A percentile compares a stretch with the other conserved stretches of the same genome.
Evolutionary conservation across 1,139 yeast species (phyloP).

Genomic region (Zygoascus meyerae): DNA sequence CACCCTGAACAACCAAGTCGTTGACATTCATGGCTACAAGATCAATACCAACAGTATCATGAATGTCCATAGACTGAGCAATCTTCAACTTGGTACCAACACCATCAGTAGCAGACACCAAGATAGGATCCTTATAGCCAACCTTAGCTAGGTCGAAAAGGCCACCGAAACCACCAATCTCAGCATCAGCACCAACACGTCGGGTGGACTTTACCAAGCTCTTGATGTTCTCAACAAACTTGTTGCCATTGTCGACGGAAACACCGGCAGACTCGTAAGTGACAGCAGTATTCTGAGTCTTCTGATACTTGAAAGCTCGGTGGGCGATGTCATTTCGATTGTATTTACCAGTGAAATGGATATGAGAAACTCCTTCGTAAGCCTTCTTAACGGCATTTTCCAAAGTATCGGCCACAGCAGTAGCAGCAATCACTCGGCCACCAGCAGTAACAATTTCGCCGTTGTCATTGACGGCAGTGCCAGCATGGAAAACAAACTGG

Average conservation of each 20-base stretch:
- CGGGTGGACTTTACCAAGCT: slow-evolving; percentile 89
- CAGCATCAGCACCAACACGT: slow-evolving; percentile 95
- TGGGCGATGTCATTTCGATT: slow-evolving; percentile 93
- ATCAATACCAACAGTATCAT: slow-evolving; percentile 96
- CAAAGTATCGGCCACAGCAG: slow-evolving; percentile 74
- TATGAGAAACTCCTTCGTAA: slow-evolving; percentile 74
- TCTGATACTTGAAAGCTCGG: slow-evolving; percentile 69
- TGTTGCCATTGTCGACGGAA: slow-evolving; percentile 91
- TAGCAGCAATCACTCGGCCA: slow-evolving; percentile 94
- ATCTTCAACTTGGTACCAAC: slow-evolving; percentile 96
- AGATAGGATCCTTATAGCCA: slow-evolving; percentile 72
- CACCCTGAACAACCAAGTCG: slow-evolving; percentile 97
- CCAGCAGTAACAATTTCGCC: slow-evolving; percentile 78
- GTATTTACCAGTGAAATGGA: slow-evolving; percentile 68
- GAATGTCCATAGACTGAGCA: slow-evolving; percentile 85
- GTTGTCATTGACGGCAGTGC: slow-evolving; percentile 52
- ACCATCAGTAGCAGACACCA: slow-evolving; percentile 98
- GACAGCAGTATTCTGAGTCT: slow-evolving; percentile 39
- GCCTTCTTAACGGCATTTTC: slow-evolving; percentile 81
- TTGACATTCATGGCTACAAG: slow-evolving; percentile 98
- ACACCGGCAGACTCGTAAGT: slow-evolving; percentile 96
- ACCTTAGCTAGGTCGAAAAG: slow-evolving; percentile 84
- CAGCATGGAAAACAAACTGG: slow-evolving; percentile 89
- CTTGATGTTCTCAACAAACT: slow-evolving; percentile 84
- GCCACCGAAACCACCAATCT: slow-evolving; percentile 99